A percentile compares a stretch with the other conserved stretches of the same genome.
phyloP scores from a whole-genome alignment of 75 land plant genomes.

The Selaginella tamariscina region DNA sequence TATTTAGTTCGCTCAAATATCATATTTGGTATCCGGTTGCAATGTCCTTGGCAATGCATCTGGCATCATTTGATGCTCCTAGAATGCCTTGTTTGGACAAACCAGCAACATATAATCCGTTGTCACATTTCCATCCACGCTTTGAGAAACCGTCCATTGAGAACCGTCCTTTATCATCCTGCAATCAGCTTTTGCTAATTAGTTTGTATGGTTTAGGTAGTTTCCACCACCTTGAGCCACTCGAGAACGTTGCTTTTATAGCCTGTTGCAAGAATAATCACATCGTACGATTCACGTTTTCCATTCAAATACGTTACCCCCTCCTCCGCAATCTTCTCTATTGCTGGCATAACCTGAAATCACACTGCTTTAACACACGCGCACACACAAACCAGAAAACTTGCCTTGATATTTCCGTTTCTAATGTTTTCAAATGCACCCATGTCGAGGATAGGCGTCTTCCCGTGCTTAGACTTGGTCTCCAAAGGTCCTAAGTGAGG shows the following conservation, averaged over 20 bases:
- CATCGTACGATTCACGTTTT: constrained; percentile 33
- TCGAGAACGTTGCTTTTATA: constrained; percentile 63
- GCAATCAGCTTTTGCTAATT: neutral
- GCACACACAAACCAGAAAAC: neutral
- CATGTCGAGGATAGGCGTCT: constrained; percentile 41
- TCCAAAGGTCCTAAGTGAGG: constrained; percentile 40
- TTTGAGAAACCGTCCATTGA: constrained; percentile 46
- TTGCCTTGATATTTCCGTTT: constrained; percentile 39
- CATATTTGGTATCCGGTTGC: too few species aligned
- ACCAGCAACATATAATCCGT: constrained; percentile 47
- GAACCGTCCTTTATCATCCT: constrained; percentile 43
- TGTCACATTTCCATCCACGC: constrained; percentile 54
- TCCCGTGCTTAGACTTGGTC: constrained; percentile 23
- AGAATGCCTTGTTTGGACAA: constrained; percentile 40
- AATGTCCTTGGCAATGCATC: constrained; percentile 36
- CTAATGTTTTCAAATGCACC: constrained; percentile 42
- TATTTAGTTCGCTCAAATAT: too few species aligned
- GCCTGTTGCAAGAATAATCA: constrained; percentile 65
- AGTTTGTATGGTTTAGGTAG: neutral
- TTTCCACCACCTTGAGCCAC: constrained; percentile 61
- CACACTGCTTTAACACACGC: neutral
- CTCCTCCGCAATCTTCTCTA: constrained; percentile 26
- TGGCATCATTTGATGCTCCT: constrained; percentile 47
- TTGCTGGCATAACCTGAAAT: constrained; percentile 42
- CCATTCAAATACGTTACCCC: constrained; percentile 47